Base-by-base conservation (phyloP, 208 protist genomes). In the Acanthamoeba royreba region DNA sequence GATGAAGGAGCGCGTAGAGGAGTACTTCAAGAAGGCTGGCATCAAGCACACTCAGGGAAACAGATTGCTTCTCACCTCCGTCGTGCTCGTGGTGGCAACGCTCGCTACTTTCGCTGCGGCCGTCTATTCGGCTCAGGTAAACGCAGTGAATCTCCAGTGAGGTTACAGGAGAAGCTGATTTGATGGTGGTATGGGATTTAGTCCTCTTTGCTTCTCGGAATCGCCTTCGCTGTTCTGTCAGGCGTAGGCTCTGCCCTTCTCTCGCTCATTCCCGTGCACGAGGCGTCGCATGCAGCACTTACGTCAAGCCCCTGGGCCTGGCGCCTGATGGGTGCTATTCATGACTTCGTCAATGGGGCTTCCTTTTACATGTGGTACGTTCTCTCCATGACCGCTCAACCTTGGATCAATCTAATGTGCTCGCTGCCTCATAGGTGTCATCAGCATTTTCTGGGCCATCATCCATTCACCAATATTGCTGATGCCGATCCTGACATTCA, bases 371-470 rank as follows among this genome's bases (percentile, higher is more conserved):
- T 83, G 58, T 92, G 88, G 88, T 92, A 4, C 45, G 74, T 81
- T 19, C 5, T 0, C 28, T 25, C 25, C 31, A 0, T 35, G 3
- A 4, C 5, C 1, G 25, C 4, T 22, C 13, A 42, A n/a, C 25
- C 15, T 43, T 46, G 11, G 0, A n/a, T 31, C 1, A 35, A 38
- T 25, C 72, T 72, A 47, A 19, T 79, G 87, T 28, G 95, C 46
- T 45, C 43, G 13, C 42, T 4, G 3, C 8, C 1, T 0, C 19
- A 31, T 31, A 85, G 74, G 74, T 85, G 74, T 45, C 94, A 97
- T 46, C 96, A 97, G 94, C 96, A 97, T 49, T 53, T 97, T 4
- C 52, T 97, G 25, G 96, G 96, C 46, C 96, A 97, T 55, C 96
- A 97, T 55, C 79, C 94, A 0, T 97, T 96, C 93, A 97, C 96